Base-by-base conservation (phyloP, 2,329 filamentous ascomycete genomes). In the Trematosphaeria pertusa region DNA sequence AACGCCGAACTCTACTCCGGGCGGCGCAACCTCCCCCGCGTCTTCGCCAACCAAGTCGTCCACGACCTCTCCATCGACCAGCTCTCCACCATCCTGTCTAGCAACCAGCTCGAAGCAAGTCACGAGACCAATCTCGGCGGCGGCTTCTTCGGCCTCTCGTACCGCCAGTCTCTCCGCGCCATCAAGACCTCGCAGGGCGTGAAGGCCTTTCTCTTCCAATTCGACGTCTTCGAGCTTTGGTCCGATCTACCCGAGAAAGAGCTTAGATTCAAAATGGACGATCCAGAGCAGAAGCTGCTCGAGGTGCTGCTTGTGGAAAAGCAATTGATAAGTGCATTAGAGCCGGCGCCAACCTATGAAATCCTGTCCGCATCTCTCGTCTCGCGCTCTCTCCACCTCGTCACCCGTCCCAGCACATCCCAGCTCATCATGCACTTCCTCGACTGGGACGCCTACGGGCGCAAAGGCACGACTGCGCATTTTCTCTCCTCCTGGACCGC, bases 41-140 rank as follows among this genome's bases (percentile, higher is more conserved):
- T 71, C 36, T 53, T 65, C 46, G 64, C 63, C n/a, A 51, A 43
- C 20, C 67, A 71, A 52, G 55, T 67, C n/a, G 35, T 62, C 15
- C 40, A 54, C 8, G 61, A 67, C 22, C 44, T 54, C 10, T 61
- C 61, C 5, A 15, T 14, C 11, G 30, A 43, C 12, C 46, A 58
- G 7, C 44, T 71, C 3, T 10, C 39, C 12, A 41, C 38, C 14
- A 47, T 62, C 5, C 36, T 66, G 21, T 26, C 41, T n/a, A 54
- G 36, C 15, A 50, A 54, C 39, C 52, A 63, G 28, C 59, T 67
- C 19, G 60, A 66, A 51, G 42, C 51, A 6, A 50, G 48, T 48
- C 52, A 59, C 47, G 51, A 54, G 44, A 45, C 31, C 48, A 50
- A 37, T 10, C 36, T 55, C 8, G 60, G 60, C 7, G 57, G 56